Evolutionary conservation across 176 grass and related monocot genomes (phyloP).

Genomic region (Carex scoparia): DNA sequence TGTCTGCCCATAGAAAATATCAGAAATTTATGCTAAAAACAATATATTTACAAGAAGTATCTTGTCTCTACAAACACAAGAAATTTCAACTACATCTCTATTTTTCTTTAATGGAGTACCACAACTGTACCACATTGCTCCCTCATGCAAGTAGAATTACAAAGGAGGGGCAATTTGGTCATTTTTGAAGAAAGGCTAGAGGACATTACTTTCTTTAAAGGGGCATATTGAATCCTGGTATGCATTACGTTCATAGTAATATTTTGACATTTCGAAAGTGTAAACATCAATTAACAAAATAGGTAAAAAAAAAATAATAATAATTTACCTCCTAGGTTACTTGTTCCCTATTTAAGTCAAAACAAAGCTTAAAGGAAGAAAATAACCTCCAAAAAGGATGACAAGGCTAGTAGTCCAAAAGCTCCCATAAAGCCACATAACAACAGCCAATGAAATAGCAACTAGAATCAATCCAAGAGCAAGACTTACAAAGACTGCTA

Average conservation of each 20-base stretch:
- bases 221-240: background rate
- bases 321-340: background rate
- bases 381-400: slow-evolving; percentile 54
- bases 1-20: background rate
- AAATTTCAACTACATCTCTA: background rate
- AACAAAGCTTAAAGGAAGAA: background rate
- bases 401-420: slow-evolving; percentile 81
- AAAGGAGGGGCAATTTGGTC: background rate
- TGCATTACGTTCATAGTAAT: background rate
- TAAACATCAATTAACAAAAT: background rate
- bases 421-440: slow-evolving; percentile 94
- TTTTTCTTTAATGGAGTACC: background rate
- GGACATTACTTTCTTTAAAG: background rate
- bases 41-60: background rate
- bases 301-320: background rate
- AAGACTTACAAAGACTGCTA: slow-evolving; percentile 47
- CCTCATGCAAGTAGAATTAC: background rate
- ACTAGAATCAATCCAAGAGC: slow-evolving; percentile 34
- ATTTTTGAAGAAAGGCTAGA: background rate
- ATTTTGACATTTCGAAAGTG: background rate
- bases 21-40: background rate
- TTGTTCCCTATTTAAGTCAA: background rate
- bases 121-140: background rate
- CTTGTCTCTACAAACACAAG: background rate
- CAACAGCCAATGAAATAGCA: slow-evolving; percentile 17